Conservation (phyloP, 768 basidiomycete species). For the Filobasidium wieringae region DNA sequence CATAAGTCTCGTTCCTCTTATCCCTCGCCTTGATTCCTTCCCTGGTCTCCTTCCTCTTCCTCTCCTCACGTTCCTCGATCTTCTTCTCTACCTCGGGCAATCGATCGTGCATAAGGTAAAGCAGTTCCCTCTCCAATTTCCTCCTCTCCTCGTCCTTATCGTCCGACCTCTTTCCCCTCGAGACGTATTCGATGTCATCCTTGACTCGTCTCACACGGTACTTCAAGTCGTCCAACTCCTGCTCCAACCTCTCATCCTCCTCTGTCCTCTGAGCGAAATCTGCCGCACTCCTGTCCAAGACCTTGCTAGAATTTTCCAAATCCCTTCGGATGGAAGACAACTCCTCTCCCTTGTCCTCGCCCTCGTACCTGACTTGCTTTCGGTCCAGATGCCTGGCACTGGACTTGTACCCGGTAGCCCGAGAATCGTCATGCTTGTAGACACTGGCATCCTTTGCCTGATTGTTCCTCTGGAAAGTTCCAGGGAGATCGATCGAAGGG, state of each 20-base stretch:
- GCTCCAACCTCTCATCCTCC: slow-evolving; percentile 83
- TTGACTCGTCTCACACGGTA: slow-evolving; percentile 75
- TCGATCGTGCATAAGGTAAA: slow-evolving; percentile 75
- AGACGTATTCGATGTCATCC: slow-evolving; percentile 80
- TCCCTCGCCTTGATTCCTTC: slow-evolving; percentile 71
- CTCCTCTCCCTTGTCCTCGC: slow-evolving; percentile 55
- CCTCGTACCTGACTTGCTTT: slow-evolving; percentile 57
- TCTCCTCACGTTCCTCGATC: slow-evolving; percentile 64
- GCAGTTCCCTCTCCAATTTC: slow-evolving; percentile 72
- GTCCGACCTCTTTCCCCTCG: slow-evolving; percentile 57
- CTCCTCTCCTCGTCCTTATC: slow-evolving; percentile 76
- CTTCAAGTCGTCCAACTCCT: slow-evolving; percentile 73
- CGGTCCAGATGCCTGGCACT: slow-evolving; percentile 75
- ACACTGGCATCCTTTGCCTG: slow-evolving; percentile 66
- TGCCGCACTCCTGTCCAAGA: slow-evolving; percentile 64
- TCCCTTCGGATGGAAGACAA: slow-evolving; percentile 76
- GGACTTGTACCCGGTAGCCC: slow-evolving; percentile 64
- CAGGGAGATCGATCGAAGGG: slow-evolving; percentile 21
- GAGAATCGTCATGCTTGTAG: slow-evolving; percentile 65
- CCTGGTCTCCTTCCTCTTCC: slow-evolving; percentile 63
- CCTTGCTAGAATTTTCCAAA: slow-evolving; percentile 62
- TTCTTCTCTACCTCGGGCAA: slow-evolving; percentile 80
- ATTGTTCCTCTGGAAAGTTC: slow-evolving; percentile 38
- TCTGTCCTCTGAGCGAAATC: slow-evolving; percentile 51
- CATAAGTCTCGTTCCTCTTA: slow-evolving; percentile 55